Evolutionary conservation across 768 basidiomycete genomes (phyloP).

Genomic region (Termitomyces sp.): DNA sequence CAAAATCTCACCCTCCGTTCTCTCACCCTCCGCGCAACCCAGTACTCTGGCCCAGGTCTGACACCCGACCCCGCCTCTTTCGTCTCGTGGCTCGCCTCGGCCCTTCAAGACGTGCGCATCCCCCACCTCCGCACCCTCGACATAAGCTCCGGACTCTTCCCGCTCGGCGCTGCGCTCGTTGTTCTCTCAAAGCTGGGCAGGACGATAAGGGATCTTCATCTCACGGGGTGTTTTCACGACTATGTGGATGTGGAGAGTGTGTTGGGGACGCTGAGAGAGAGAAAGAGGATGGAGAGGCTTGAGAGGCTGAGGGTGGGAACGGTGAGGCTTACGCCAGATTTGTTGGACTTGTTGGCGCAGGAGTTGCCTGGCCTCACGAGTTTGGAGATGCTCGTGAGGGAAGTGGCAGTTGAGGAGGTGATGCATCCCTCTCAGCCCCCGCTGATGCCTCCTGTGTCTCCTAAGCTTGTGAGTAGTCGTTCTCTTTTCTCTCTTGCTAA

Average conservation of each 20-base stretch:
- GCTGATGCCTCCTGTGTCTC: not conserved
- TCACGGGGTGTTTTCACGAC: conserved; percentile 34
- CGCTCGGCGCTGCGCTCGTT: conserved; percentile 34
- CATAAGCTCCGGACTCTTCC: conserved; percentile 21
- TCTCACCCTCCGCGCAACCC: conserved; percentile 37
- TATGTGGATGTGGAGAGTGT: conserved; percentile 30
- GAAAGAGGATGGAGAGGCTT: conserved; percentile 18
- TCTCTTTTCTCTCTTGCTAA: too few species aligned
- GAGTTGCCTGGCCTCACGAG: conserved; percentile 27
- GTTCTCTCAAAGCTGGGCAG: conserved; percentile 36
- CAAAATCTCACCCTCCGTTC: conserved; percentile 29
- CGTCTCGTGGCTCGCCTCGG: conserved; percentile 30
- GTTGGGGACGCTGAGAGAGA: conserved; percentile 18
- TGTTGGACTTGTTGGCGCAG: conserved; percentile 35
- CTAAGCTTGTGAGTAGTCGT: too few species aligned
- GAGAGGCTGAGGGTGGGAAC: conserved; percentile 32
- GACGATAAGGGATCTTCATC: conserved; percentile 28
- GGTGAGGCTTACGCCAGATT: conserved; percentile 34
- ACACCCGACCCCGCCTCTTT: conserved; percentile 26
- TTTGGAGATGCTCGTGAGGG: conserved; percentile 34
- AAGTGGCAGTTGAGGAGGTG: conserved; percentile 20
- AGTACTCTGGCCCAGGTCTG: conserved; percentile 30
- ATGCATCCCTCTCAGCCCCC: not conserved
- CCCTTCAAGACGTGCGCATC: conserved; percentile 21
- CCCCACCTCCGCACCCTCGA: conserved; percentile 16